phyloP scores from a whole-genome alignment of 2,329 filamentous ascomycete species.

The Diaporthe batatas region DNA sequence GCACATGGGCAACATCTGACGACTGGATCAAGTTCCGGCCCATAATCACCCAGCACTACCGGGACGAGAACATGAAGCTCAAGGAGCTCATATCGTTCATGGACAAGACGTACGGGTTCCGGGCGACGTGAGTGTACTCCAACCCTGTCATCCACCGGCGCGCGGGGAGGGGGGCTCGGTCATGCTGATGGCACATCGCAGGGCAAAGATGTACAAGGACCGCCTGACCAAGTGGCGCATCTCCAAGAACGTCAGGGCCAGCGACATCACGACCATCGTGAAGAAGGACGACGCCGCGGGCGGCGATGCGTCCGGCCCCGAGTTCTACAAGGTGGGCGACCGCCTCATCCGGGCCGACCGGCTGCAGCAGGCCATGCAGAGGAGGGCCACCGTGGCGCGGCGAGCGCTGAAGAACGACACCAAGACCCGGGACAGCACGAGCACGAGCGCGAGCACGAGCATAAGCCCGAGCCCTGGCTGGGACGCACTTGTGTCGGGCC shows the following conservation, averaged over 20 bases:
- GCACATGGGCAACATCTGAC: conserved; percentile 27
- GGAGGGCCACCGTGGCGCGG: conserved; percentile 30
- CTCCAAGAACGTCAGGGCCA: conserved; percentile 36
- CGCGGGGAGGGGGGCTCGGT: no score
- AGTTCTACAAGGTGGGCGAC: conserved; percentile 35
- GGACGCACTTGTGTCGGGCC: not conserved
- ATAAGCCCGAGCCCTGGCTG: not conserved
- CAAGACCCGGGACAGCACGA: not conserved
- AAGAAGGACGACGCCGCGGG: not conserved
- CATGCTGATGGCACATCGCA: not conserved
- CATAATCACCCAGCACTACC: conserved; percentile 33
- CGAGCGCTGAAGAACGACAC: conserved; percentile 18
- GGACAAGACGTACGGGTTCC: conserved; percentile 36
- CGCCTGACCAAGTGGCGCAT: conserved; percentile 36
- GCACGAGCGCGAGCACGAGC: no score
- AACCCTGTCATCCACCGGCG: not conserved
- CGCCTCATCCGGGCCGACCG: conserved; percentile 36
- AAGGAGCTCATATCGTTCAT: conserved; percentile 38
- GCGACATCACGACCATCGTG: conserved; percentile 31
- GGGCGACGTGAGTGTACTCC: conserved; percentile 31
- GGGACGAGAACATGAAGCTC: conserved; percentile 38
- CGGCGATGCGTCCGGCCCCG: not conserved
- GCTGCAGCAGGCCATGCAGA: conserved; percentile 36
- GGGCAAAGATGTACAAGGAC: conserved; percentile 37
- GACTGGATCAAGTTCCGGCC: conserved; percentile 34